phyloP scores from a whole-genome alignment of 78 protist species.

The Dictyostelium citrinum region DNA sequence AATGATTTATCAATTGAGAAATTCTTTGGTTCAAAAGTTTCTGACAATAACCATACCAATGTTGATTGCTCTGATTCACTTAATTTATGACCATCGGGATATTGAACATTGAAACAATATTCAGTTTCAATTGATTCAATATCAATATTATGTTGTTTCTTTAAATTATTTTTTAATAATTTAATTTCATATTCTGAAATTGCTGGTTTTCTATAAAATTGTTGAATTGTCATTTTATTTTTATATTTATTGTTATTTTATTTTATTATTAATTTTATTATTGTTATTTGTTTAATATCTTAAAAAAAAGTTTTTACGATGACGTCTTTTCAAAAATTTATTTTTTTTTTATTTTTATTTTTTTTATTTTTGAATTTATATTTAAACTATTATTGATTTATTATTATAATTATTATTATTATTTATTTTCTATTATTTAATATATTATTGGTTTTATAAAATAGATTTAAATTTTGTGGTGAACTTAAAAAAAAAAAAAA shows the following conservation, averaged over 20 bases:
- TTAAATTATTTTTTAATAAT: neutral
- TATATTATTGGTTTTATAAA: too few relatives aligned
- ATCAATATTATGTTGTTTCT: neutral
- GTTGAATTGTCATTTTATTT: conserved; percentile 37
- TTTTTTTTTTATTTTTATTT: neutral
- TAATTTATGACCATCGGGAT: neutral
- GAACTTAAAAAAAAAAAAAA: neutral
- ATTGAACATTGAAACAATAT: conserved; percentile 75
- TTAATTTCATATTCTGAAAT: conserved; percentile 31
- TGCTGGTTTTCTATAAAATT: conserved; percentile 79
- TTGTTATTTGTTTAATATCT: neutral
- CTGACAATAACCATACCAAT: conserved; percentile 71
- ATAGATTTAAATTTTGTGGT: neutral
- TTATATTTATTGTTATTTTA: neutral
- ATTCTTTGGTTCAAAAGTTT: conserved; percentile 78
- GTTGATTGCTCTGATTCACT: neutral
- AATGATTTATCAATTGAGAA: conserved; percentile 28
- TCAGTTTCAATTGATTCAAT: conserved; percentile 58
- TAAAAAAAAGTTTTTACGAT: neutral
- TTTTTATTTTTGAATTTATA: neutral
- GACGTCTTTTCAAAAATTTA: neutral
- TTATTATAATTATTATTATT: neutral
- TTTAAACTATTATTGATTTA: too few relatives aligned
- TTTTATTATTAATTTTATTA: too few relatives aligned
- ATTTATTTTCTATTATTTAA: neutral